phyloP scores from a whole-genome alignment of 2,329 filamentous ascomycete genomes.

The Cladosporium sp. region DNA sequence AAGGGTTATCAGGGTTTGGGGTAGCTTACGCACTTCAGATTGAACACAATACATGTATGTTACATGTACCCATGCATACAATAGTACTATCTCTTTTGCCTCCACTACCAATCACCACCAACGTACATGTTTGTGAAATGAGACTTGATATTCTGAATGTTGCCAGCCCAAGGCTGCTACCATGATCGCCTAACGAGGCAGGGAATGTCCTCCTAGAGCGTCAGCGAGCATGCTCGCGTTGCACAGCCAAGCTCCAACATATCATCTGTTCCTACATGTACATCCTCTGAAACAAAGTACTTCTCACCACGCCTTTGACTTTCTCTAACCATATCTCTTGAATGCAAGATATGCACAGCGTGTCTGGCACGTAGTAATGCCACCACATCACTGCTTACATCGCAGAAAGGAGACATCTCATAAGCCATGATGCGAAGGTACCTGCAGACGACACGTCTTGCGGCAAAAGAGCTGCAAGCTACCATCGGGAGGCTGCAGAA shows the following conservation, averaged over 20 bases:
- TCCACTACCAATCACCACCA: background rate
- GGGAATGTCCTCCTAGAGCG: background rate
- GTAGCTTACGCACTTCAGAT: background rate
- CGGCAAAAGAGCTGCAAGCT: background rate
- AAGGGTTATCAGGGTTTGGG: background rate
- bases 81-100: background rate
- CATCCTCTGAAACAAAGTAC: background rate
- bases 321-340: background rate
- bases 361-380: background rate
- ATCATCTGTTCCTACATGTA: background rate
- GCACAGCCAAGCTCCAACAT: background rate
- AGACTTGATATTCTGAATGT: background rate
- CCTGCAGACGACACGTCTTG: background rate
- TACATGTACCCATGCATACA: background rate
- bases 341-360: background rate
- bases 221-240: background rate
- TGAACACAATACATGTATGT: no score
- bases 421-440: background rate
- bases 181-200: background rate
- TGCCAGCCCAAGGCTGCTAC: background rate
- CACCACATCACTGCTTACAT: background rate
- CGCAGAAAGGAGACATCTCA: background rate
- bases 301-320: background rate
- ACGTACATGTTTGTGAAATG: background rate
- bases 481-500: background rate